Conservation (phyloP, 225 moss, liverwort and hornwort species). For the Sphagnum tenellum region DNA sequence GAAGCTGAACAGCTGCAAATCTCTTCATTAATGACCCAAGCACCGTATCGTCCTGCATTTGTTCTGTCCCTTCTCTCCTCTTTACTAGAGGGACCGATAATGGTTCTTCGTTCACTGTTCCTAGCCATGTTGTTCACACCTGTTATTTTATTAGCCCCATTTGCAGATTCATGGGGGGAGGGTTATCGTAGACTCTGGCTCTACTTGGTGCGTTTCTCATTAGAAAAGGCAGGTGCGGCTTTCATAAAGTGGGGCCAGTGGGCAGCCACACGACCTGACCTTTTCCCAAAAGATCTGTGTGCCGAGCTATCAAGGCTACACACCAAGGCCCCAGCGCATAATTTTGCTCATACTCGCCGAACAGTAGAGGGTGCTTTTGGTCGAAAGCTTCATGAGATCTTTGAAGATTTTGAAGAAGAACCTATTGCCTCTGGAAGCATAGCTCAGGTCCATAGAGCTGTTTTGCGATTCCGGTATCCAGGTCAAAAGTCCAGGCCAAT, state of each 20-base stretch:
- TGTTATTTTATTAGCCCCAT: constrained; percentile 61
- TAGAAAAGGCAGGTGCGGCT: constrained; percentile 87
- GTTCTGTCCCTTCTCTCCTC: constrained; percentile 32
- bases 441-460: constrained; percentile 86
- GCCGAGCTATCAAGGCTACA: constrained; percentile 65
- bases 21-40: constrained; percentile 14
- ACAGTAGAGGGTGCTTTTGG: constrained; percentile 79
- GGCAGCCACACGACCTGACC: constrained; percentile 93
- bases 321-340: constrained; percentile 79
- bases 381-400: constrained; percentile 77
- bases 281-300: constrained; percentile 87
- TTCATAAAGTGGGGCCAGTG: constrained; percentile 99
- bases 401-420: constrained; percentile 92
- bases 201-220: constrained; percentile 60
- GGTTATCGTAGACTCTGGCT: constrained; percentile 60
- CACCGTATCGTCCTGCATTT: constrained; percentile 20
- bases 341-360: constrained; percentile 56
- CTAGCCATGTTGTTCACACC: constrained; percentile 65
- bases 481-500: constrained; percentile 76
- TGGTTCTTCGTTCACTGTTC: constrained; percentile 58
- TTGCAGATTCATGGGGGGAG: constrained; percentile 53
- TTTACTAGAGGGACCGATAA: constrained; percentile 42
- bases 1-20: constrained; percentile 30
- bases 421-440: constrained; percentile 96
- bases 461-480: constrained; percentile 72